Base-by-base conservation (phyloP, 495 filamentous ascomycete genomes). In the Viridothelium virens region DNA sequence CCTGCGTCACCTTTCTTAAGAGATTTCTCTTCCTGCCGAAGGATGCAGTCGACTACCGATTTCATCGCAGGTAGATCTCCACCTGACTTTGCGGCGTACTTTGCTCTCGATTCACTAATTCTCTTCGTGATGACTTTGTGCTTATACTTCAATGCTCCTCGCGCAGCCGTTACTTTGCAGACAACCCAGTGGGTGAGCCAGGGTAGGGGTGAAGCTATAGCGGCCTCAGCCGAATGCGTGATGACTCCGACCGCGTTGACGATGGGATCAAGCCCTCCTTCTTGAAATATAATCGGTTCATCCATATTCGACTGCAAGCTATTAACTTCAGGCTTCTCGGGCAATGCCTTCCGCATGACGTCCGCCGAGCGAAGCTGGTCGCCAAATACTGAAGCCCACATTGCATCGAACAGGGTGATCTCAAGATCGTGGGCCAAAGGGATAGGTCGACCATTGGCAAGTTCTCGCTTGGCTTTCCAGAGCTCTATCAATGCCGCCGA, bases 301-400 rank as follows among this genome's bases (percentile, higher is more conserved):
- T 53, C 9, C 11, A 11, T 53, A 5, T 11, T 53, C 16, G 48
- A 53, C 9, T 18, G 10, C 18, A 0, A 53, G 48, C 18, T 46
- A 16, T 46, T 46, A 46, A 46, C 41, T 46, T 46, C 41, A 46
- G 41, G 41, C 41, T 46, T 46, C 41, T 46, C 16, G 41, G 41
- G 41, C 41, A 46, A 46, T 16, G 41, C 41, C 41, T 46, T 46
- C 9, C 16, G 41, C 41, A 46, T 46, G 41, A 46, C 41, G 16
- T 46, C 41, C 41, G 41, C 41, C 41, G 41, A 46, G 41, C 38
- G 12, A 14, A 63, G 44, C 2, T 3, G 39, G 11, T 53, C 18
- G 56, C 66, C 66, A 38, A 67, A 67, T n/a, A 47, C 5, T 2
- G 38, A 33, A 44, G 66, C 46, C 66, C 66, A 67, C 7, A 67